Percentiles rank a stretch among this genome's conserved stretches.
Evolutionary conservation across 106 monocot species (phyloP).

Genomic region (Dendrobium chrysotoxum): DNA sequence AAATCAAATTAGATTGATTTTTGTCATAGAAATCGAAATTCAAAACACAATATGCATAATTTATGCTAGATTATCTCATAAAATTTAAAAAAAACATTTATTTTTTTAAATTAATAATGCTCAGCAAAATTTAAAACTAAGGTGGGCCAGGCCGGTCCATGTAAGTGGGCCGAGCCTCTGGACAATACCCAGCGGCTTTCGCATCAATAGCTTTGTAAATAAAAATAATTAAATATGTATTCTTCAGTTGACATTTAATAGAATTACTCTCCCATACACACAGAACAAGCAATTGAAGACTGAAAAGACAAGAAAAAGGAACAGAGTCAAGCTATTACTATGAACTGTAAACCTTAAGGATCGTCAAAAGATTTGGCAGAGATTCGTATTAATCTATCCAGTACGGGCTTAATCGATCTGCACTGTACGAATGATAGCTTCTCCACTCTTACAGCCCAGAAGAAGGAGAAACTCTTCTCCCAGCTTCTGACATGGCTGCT

Average conservation of each 20-base stretch:
- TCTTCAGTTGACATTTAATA: background rate
- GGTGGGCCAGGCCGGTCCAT: too few relatives aligned
- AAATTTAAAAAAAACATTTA: too few relatives aligned
- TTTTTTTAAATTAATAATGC: too few relatives aligned
- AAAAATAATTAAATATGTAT: too few relatives aligned
- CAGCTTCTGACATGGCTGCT: background rate
- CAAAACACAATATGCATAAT: too few relatives aligned
- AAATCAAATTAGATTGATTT: too few relatives aligned
- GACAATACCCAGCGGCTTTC: too few relatives aligned
- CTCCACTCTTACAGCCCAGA: background rate
- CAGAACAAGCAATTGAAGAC: background rate
- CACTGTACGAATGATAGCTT: background rate
- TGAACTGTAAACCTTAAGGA: slow-evolving; percentile 1
- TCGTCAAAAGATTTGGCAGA: slow-evolving; percentile 9
- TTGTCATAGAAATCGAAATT: too few relatives aligned
- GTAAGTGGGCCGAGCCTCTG: too few relatives aligned
- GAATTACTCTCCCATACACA: background rate
- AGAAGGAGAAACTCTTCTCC: background rate
- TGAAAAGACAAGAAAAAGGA: background rate
- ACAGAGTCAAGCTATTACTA: background rate
- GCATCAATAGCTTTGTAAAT: too few relatives aligned
- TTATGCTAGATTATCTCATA: too few relatives aligned
- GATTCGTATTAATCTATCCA: slow-evolving; percentile 9
- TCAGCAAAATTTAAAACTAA: too few relatives aligned
- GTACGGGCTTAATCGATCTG: background rate